These are phyloP conservation scores for Trichoderma pleuroti DNA, from an alignment of 2,329 filamentous ascomycete species.

Conservation along the genomic window DNA sequence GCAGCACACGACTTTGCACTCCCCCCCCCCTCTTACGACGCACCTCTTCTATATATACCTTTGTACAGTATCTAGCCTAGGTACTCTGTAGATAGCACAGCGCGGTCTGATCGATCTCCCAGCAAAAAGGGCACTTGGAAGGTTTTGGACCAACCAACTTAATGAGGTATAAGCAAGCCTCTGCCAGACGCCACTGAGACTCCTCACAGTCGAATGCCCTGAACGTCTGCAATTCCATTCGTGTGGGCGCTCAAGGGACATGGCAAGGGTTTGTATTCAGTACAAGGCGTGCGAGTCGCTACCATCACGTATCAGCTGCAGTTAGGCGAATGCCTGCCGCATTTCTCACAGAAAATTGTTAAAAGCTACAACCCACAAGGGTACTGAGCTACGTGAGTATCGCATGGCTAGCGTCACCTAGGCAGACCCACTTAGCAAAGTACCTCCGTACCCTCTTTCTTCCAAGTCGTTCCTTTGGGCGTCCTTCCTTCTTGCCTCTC, in stretches of 20 bases:
- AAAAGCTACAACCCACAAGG: not conserved
- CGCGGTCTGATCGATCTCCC: not conserved
- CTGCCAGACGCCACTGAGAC: not conserved
- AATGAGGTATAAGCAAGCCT: not conserved
- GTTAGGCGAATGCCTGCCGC: not conserved
- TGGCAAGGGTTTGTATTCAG: not conserved
- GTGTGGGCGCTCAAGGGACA: not conserved
- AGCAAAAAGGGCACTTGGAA: not conserved
- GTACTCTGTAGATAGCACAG: not conserved
- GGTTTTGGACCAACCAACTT: not conserved
- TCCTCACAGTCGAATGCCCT: not conserved
- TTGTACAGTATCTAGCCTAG: not conserved
- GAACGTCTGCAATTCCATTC: not conserved
- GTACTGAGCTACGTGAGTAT: not conserved
- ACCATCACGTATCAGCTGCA: not conserved
- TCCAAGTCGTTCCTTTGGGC: not conserved
- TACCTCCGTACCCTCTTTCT: not conserved
- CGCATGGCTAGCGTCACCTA: not conserved
- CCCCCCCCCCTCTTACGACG: not conserved
- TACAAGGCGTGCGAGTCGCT: not conserved
- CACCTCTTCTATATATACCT: not conserved
- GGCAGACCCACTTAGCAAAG: not conserved
- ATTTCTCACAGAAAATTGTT: not conserved
- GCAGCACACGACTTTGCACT: not conserved
- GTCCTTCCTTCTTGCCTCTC: not conserved